Evolutionary conservation across 129 eudicot genomes (phyloP).

Genomic region (Kitagawia praeruptora): DNA sequence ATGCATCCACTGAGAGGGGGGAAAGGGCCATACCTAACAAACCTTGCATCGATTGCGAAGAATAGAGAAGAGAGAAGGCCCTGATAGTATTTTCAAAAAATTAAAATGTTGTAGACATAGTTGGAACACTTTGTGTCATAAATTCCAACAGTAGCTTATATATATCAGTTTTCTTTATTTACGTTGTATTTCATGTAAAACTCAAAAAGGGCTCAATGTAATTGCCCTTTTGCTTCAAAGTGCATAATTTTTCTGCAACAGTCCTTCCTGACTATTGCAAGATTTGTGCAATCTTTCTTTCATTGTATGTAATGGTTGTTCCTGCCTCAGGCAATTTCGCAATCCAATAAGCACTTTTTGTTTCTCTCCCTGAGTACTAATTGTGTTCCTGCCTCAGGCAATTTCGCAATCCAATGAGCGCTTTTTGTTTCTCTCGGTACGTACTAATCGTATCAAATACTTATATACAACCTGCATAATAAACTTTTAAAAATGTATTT

Average conservation of each 20-base stretch:
- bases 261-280: background rate
- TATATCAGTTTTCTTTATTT: background rate
- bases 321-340: slow-evolving; percentile 8
- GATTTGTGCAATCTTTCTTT: slow-evolving; percentile 4
- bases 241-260: background rate
- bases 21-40: background rate
- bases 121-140: slow-evolving; percentile 10
- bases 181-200: background rate
- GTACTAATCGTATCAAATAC: background rate
- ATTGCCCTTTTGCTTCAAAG: background rate
- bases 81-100: background rate
- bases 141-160: slow-evolving; percentile 6
- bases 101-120: background rate
- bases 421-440: background rate
- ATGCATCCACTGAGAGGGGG: background rate
- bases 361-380: background rate
- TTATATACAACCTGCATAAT: background rate
- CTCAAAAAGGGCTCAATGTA: background rate
- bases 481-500: background rate
- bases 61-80: slow-evolving; percentile 1
- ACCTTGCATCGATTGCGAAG: background rate
- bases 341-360: background rate
- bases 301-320: background rate
- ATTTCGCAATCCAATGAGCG: background rate
- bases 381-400: slow-evolving; percentile 4